Evolutionary conservation across 331 rosid genomes (phyloP), one percentile per base, ranked within the genome.

Genomic region (Rosa hybrid): DNA sequence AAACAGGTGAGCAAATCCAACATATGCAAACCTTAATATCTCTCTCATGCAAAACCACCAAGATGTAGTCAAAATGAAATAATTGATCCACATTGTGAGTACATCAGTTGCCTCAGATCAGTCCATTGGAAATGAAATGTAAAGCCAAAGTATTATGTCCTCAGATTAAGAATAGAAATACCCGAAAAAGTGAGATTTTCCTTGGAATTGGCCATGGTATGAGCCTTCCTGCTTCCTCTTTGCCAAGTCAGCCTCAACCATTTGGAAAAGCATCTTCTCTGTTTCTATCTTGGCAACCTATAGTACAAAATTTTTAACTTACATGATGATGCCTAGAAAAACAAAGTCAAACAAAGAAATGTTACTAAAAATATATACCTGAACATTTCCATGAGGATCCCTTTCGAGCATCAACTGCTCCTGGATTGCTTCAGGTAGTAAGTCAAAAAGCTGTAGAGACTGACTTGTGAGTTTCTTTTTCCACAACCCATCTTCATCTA

Each of bases 341-440:
- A 50, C 6, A 25, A 39, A 71, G 84, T 42, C 76, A 77, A 49
- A 76, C 50, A 67, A 48, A 51, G 57, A 75, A 79, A 80, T 53
- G 70, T 57, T 11, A 79, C 34, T 71, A 13, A 76, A 70, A 45
- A 49, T 71, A 72, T 53, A 49, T 71, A 90, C 99, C 98, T 95
- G 99, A 70, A 95, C 99, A 87, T 95, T 95, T 88, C 99, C 99
- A 82, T 95, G 99, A 21, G 99, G 99, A 88, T 95, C 99, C 87
- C 99, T 91, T 84, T 95, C 99, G 83, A 95, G 99, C 98, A 95
- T 86, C 90, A 95, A 79, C 74, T 95, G 99, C 87, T 95, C 99
- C 87, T 95, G 98, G 83, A 95, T 95, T 80, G 97, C 97, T 91
- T 72, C 87, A 82, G 99, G 99, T 83, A 95, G 85, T 67, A 95